These are phyloP conservation scores for Polytolypa hystricis DNA, from an alignment of 2,329 filamentous ascomycete genomes.

Conservation along the genomic window DNA sequence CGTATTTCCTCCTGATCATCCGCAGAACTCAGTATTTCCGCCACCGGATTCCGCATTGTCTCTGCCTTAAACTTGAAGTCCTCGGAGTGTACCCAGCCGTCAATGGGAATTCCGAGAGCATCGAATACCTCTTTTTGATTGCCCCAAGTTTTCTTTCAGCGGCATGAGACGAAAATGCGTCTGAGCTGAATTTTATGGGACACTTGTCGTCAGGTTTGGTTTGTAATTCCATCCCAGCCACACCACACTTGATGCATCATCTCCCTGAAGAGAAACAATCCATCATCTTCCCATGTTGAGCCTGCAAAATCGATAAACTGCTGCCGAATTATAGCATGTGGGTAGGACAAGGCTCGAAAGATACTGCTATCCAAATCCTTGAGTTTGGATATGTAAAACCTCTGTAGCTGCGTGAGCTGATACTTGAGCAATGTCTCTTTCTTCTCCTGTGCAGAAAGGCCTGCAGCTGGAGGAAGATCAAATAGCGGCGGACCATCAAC, in stretches of 20 bases:
- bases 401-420: constrained; percentile 12
- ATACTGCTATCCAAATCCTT: constrained; percentile 7
- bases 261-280: constrained; percentile 12
- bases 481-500: constrained; percentile 10
- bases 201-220: constrained; percentile 8
- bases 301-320: constrained; percentile 13
- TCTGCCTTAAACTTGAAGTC: constrained; percentile 13
- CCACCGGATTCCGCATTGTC: constrained; percentile 12
- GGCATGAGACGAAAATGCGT: constrained; percentile 12
- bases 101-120: constrained; percentile 12
- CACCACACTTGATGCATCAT: constrained; percentile 13
- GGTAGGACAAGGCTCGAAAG: constrained; percentile 11
- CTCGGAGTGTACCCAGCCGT: constrained; percentile 15
- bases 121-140: constrained; percentile 10
- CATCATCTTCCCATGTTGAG: constrained; percentile 13
- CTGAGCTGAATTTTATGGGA: constrained; percentile 11
- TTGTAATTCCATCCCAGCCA: constrained; percentile 13
- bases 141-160: constrained; percentile 12
- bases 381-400: constrained; percentile 9
- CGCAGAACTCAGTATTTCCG: constrained; percentile 8
- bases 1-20: constrained; percentile 12
- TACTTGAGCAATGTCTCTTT: constrained; percentile 10
- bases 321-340: constrained; percentile 12
- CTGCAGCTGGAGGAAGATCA: constrained; percentile 9
- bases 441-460: constrained; percentile 12